A percentile compares a stretch with the other conserved stretches of the same genome.
These are phyloP conservation scores for Dictyostelium firmibasis DNA, from an alignment of 78 protist species.

Conservation along the genomic window DNA sequence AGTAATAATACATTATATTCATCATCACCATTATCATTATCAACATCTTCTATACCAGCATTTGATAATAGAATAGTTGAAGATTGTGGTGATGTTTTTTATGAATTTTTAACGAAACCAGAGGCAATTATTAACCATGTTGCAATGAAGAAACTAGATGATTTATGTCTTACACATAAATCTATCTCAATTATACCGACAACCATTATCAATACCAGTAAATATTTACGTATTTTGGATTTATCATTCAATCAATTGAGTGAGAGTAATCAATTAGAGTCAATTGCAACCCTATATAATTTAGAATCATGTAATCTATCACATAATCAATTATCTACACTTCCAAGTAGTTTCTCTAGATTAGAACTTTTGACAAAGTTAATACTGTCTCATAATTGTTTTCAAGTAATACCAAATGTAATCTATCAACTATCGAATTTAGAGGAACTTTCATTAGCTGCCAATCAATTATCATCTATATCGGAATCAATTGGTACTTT, in stretches of 20 bases:
- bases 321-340: constrained; percentile 1
- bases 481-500: constrained; percentile 15
- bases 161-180: constrained; percentile 42
- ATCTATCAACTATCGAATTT: constrained; percentile 13
- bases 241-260: constrained; percentile 46
- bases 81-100: constrained; percentile 33
- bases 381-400: constrained; percentile 19
- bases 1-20: neutral
- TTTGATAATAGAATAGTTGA: constrained; percentile 18
- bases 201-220: constrained; percentile 54
- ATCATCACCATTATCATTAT: neutral
- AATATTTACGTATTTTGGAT: constrained; percentile 43
- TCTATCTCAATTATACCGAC: constrained; percentile 15
- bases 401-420: constrained; percentile 4
- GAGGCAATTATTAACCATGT: constrained; percentile 65
- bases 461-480: neutral
- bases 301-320: constrained; percentile 54
- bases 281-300: constrained; percentile 30
- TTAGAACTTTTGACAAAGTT: constrained; percentile 14
- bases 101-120: constrained; percentile 64
- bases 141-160: constrained; percentile 45
- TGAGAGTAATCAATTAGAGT: constrained; percentile 40
- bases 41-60: neutral
- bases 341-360: constrained; percentile 35
- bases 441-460: neutral